Percentiles rank a stretch among this genome's conserved stretches.
Conservation (phyloP, 169 alveolate species). For the Cryptosporidium sp. region DNA sequence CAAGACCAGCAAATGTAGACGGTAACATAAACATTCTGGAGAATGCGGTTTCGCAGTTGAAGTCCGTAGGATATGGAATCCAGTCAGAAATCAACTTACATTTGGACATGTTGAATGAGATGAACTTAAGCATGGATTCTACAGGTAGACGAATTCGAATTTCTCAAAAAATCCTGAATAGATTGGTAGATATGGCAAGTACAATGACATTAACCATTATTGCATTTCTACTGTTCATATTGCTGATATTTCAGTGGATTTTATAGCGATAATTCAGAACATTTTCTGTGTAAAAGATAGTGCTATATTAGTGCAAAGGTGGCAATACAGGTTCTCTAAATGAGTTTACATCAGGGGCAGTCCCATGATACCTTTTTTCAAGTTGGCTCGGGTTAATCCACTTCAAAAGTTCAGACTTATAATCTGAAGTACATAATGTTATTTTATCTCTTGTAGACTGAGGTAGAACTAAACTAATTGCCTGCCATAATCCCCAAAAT, state of each 20-base stretch:
- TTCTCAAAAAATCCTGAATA: slow-evolving; percentile 41
- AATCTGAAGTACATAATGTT: slow-evolving; percentile 51
- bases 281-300: neutral
- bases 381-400: slow-evolving; percentile 53
- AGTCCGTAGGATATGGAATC: slow-evolving; percentile 65
- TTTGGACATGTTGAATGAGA: slow-evolving; percentile 43
- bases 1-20: slow-evolving; percentile 21
- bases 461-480: slow-evolving; percentile 80
- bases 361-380: slow-evolving; percentile 78
- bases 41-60: slow-evolving; percentile 47
- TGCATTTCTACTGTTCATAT: slow-evolving; percentile 41
- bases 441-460: slow-evolving; percentile 69
- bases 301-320: slow-evolving; percentile 17
- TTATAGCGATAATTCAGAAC: neutral
- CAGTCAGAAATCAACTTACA: slow-evolving; percentile 61
- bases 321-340: slow-evolving; percentile 77
- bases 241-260: slow-evolving; percentile 53
- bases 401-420: slow-evolving; percentile 35
- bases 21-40: slow-evolving; percentile 34
- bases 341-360: slow-evolving; percentile 77
- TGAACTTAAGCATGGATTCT: slow-evolving; percentile 46
- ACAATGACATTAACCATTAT: slow-evolving; percentile 52
- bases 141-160: slow-evolving; percentile 42
- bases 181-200: slow-evolving; percentile 57
- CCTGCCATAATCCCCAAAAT: slow-evolving; percentile 82